Evolutionary conservation across 2,329 filamentous ascomycete species (phyloP).

Genomic region (Fusarium algeriense): DNA sequence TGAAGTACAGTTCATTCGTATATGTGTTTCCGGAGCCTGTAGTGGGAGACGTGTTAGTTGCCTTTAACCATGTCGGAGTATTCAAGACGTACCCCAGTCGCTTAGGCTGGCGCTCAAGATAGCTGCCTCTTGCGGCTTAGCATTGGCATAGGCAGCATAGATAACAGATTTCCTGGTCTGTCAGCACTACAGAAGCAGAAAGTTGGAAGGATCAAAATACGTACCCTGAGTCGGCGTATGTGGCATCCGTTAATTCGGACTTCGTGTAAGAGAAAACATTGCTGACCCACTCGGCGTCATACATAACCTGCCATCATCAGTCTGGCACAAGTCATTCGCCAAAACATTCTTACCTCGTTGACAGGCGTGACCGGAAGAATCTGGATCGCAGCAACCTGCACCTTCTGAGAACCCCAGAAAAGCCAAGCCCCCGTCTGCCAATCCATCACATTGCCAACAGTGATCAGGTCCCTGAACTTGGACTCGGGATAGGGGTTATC

Average conservation of each 20-base stretch:
- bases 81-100: neutral
- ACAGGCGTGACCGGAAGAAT: neutral
- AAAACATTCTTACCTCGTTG: neutral
- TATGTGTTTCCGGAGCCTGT: neutral
- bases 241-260: neutral
- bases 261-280: neutral
- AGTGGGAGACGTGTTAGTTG: neutral
- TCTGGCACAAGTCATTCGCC: neutral
- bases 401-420: neutral
- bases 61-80: fast-evolving
- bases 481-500: neutral
- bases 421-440: neutral
- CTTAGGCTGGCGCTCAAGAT: neutral
- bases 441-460: neutral
- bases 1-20: neutral
- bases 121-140: neutral
- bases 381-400: neutral
- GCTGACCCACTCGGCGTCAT: neutral
- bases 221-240: neutral
- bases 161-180: neutral
- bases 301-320: neutral
- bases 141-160: neutral
- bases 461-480: neutral
- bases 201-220: neutral
- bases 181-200: neutral